A percentile compares a stretch with the other conserved stretches of the same genome.
Evolutionary conservation across 768 basidiomycete genomes (phyloP).

Genomic region (Mycena albidolilacea): DNA sequence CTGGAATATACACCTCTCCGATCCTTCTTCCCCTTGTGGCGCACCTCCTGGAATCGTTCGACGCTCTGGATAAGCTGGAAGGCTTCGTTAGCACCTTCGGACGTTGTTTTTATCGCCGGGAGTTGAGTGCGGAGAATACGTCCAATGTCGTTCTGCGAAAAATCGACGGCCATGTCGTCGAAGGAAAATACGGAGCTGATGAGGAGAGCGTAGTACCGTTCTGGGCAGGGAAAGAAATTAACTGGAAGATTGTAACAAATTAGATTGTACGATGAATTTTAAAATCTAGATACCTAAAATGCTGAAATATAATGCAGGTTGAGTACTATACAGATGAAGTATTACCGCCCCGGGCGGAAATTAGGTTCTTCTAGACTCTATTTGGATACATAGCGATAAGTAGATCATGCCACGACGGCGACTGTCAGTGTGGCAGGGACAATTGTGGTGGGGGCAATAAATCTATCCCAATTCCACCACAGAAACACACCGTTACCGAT

Average conservation of each 20-base stretch:
- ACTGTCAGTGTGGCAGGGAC: no score
- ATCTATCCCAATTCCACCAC: slow-evolving; percentile 37
- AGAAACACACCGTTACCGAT: slow-evolving; percentile 25
- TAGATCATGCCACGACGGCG: neutral
- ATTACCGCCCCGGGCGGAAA: slow-evolving; percentile 25
- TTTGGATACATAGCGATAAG: neutral
- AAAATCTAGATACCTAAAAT: slow-evolving; percentile 4
- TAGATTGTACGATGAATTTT: neutral
- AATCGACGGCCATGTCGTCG: slow-evolving; percentile 56
- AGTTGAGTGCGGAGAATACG: slow-evolving; percentile 47
- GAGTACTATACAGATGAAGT: neutral
- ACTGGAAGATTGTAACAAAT: slow-evolving; percentile 71
- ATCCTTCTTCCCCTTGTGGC: slow-evolving; percentile 93
- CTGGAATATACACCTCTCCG: slow-evolving; percentile 96
- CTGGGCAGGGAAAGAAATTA: slow-evolving; percentile 86
- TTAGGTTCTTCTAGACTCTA: neutral
- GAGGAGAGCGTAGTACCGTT: slow-evolving; percentile 82
- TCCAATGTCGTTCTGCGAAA: slow-evolving; percentile 61
- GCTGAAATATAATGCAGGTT: neutral
- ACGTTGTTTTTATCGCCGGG: slow-evolving; percentile 80
- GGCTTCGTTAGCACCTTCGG: slow-evolving; percentile 87
- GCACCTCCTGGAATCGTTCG: slow-evolving; percentile 89
- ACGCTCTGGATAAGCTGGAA: slow-evolving; percentile 85
- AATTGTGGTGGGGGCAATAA: slow-evolving; percentile 7
- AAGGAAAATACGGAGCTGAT: slow-evolving; percentile 63